These are phyloP conservation scores for Uromyces viciae-fabae DNA, from an alignment of 1,284 basidiomycete species.

Conservation along the genomic window DNA sequence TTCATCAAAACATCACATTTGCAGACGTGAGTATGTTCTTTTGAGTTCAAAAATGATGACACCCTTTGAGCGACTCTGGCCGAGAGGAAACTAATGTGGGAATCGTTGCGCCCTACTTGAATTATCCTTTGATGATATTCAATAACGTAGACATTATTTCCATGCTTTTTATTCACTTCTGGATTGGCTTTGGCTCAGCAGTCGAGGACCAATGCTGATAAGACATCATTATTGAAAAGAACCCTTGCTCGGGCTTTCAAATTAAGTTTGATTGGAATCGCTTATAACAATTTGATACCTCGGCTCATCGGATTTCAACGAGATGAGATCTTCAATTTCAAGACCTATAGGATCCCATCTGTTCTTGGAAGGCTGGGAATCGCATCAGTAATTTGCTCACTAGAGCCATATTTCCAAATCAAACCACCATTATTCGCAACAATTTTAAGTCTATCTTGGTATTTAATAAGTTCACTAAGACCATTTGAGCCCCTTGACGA, in stretches of 20 bases:
- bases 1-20: constrained; percentile 32
- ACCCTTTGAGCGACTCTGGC: background rate
- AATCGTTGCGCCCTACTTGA: background rate
- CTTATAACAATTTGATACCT: constrained; percentile 31
- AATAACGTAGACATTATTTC: constrained; percentile 31
- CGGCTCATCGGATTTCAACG: background rate
- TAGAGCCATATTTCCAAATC: background rate
- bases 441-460: constrained; percentile 1
- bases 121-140: background rate
- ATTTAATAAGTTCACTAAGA: background rate
- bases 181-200: background rate
- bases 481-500: constrained; percentile 4
- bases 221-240: background rate
- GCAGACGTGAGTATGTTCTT: constrained; percentile 16
- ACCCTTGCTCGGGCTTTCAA: constrained; percentile 1
- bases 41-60: background rate
- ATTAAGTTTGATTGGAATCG: constrained; percentile 22
- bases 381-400: background rate
- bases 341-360: constrained; percentile 32
- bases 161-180: constrained; percentile 38
- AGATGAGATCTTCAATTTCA: background rate
- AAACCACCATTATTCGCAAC: background rate
- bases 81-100: background rate
- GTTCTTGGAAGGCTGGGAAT: constrained; percentile 31
- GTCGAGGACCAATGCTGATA: background rate